These are phyloP conservation scores for Galerina marginata DNA, from an alignment of 768 basidiomycete genomes.

Conservation along the genomic window DNA sequence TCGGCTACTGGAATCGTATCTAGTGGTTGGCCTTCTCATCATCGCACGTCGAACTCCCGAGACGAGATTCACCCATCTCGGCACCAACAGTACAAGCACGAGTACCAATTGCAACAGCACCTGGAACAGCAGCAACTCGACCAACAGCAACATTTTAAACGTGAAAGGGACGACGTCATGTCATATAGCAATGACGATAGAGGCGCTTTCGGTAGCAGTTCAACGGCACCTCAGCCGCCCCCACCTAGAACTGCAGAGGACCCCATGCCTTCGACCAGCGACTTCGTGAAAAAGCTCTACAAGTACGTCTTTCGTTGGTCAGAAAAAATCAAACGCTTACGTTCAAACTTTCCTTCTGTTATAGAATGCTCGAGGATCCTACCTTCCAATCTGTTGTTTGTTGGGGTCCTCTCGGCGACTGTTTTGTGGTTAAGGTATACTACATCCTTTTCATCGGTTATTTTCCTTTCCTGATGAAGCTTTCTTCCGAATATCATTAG, in stretches of 20 bases:
- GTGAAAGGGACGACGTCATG: conserved; percentile 23
- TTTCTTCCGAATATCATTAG: conserved; percentile 20
- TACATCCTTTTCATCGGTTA: neutral
- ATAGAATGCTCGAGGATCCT: conserved; percentile 88
- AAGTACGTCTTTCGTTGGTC: conserved; percentile 54
- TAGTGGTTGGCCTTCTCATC: conserved; percentile 29
- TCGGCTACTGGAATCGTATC: conserved; percentile 13
- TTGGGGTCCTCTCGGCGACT: conserved; percentile 86
- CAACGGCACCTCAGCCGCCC: conserved; percentile 1
- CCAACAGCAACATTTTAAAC: conserved; percentile 33
- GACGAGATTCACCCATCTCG: conserved; percentile 42
- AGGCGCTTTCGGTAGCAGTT: neutral
- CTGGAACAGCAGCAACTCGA: conserved; percentile 28
- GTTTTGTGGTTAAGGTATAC: conserved; percentile 83
- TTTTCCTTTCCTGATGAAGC: neutral
- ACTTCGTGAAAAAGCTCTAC: conserved; percentile 95
- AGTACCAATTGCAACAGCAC: conserved; percentile 16
- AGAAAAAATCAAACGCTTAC: neutral
- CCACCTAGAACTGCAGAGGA: conserved; percentile 51
- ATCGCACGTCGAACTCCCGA: conserved; percentile 45
- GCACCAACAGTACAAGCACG: conserved; percentile 17
- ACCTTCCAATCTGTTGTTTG: conserved; percentile 74
- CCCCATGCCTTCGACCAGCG: conserved; percentile 84
- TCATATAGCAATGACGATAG: conserved; percentile 19
- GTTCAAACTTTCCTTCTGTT: neutral